phyloP scores from a whole-genome alignment of 495 filamentous ascomycete species.

The Lasiosphaeria hispida region DNA sequence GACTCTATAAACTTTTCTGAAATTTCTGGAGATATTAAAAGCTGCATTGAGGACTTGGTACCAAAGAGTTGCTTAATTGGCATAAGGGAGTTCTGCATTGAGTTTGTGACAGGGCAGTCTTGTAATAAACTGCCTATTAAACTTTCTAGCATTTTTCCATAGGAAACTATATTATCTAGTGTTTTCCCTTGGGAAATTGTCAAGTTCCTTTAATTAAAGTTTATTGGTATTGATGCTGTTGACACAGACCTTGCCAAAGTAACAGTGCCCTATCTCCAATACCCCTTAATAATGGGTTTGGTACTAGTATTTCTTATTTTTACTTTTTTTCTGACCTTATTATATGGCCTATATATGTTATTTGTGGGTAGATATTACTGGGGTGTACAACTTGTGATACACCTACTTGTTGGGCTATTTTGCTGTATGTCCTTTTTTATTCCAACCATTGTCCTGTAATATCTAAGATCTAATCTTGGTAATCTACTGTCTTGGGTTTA shows the following conservation, averaged over 20 bases:
- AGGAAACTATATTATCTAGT: background rate
- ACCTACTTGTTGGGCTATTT: background rate
- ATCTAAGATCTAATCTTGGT: conserved; percentile 1
- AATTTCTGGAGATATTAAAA: no score
- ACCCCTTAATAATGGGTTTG: background rate
- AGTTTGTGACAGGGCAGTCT: background rate
- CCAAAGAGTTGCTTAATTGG: no score
- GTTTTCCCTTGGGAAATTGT: background rate
- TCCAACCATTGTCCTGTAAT: background rate
- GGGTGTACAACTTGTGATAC: background rate
- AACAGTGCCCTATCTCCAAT: conserved; percentile 1
- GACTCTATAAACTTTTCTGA: no score
- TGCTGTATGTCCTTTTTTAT: background rate
- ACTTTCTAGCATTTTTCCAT: conserved; percentile 1
- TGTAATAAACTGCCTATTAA: background rate
- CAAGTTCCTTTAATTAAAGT: background rate
- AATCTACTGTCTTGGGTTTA: background rate
- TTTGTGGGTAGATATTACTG: background rate
- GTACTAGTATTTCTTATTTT: background rate
- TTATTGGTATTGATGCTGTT: background rate
- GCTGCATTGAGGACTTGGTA: no score
- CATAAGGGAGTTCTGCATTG: background rate
- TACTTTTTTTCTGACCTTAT: background rate
- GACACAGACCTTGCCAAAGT: background rate
- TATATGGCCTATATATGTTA: background rate